phyloP scores from a whole-genome alignment of 2,329 filamentous ascomycete species.

The Penicillium sp. region DNA sequence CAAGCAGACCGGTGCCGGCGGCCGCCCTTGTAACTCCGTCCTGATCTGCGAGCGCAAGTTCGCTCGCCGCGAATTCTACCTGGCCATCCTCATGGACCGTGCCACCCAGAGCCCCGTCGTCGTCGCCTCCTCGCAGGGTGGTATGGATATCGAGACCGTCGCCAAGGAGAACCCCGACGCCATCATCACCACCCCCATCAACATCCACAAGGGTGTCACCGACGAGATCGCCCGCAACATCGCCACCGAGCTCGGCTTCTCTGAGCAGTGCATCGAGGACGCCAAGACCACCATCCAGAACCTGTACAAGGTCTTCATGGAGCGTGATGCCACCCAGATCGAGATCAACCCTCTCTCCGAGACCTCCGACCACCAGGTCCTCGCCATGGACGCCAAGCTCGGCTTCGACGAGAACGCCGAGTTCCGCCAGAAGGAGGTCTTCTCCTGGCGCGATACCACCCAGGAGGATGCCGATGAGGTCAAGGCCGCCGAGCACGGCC shows the following conservation, averaged over 20 bases:
- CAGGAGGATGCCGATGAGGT: conserved; percentile 99
- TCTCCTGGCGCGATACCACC: conserved; percentile 87
- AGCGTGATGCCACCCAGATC: conserved; percentile 98
- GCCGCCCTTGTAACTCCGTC: conserved; percentile 94
- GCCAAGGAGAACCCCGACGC: conserved; percentile 97
- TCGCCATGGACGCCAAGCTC: conserved; percentile 99
- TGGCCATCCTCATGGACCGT: conserved; percentile 98
- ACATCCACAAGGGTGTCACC: conserved; percentile 94
- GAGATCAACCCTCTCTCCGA: conserved; percentile 99
- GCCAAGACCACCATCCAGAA: conserved; percentile 97
- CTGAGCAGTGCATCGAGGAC: conserved; percentile 94
- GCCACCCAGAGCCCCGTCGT: conserved; percentile 89
- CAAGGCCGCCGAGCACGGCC: conserved; percentile 83
- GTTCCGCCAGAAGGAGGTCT: conserved; percentile 96
- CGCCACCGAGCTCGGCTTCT: conserved; percentile 91
- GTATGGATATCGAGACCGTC: conserved; percentile 98
- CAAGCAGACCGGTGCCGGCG: conserved; percentile 95
- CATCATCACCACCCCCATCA: conserved; percentile 89
- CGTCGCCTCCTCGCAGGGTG: conserved; percentile 95
- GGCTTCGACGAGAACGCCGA: conserved; percentile 99
- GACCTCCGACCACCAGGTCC: conserved; percentile 95
- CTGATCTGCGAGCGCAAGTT: conserved; percentile 99
- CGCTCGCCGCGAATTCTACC: conserved; percentile 97
- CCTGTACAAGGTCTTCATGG: conserved; percentile 97
- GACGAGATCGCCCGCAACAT: conserved; percentile 92